Percentiles rank a stretch among this genome's conserved stretches.
phyloP scores from a whole-genome alignment of 1,284 basidiomycete genomes.

The Irpex sp. region DNA sequence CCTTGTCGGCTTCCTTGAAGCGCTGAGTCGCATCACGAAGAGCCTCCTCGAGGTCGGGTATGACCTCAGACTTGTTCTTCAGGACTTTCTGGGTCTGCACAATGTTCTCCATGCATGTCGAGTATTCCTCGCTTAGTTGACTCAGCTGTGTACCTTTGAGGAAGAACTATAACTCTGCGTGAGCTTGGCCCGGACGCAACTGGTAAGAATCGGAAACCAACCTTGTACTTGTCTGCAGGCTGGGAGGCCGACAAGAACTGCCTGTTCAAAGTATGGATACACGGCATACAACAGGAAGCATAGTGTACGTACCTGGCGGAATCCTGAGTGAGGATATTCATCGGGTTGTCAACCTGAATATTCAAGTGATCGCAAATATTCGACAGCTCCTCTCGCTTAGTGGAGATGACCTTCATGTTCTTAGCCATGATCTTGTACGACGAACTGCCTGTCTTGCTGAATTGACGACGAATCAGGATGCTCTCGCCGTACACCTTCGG shows the following conservation, averaged over 20 bases:
- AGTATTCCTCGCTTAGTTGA: constrained; percentile 86
- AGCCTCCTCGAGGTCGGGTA: constrained; percentile 69
- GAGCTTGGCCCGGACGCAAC: constrained; percentile 2
- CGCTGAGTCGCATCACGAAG: constrained; percentile 57
- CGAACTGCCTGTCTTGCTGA: constrained; percentile 73
- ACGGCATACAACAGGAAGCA: neutral
- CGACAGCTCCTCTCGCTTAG: constrained; percentile 83
- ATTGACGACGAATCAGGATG: constrained; percentile 83
- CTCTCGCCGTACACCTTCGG: constrained; percentile 80
- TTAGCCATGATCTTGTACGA: constrained; percentile 84
- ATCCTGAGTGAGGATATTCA: constrained; percentile 90
- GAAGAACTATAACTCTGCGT: constrained; percentile 68
- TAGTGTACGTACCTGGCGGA: constrained; percentile 30
- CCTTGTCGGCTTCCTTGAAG: constrained; percentile 73
- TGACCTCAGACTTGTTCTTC: constrained; percentile 61
- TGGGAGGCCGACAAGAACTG: constrained; percentile 87
- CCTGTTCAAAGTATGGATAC: constrained; percentile 48
- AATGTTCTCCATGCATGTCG: constrained; percentile 71
- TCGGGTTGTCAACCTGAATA: constrained; percentile 95
- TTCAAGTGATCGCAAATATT: constrained; percentile 93
- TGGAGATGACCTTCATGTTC: constrained; percentile 66
- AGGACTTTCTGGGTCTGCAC: constrained; percentile 62
- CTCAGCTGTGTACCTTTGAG: constrained; percentile 90
- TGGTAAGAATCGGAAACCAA: constrained; percentile 28
- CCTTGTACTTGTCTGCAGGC: constrained; percentile 88